phyloP scores from a whole-genome alignment of 2,329 filamentous ascomycete genomes.

The Phyllosticta capitalensis region DNA sequence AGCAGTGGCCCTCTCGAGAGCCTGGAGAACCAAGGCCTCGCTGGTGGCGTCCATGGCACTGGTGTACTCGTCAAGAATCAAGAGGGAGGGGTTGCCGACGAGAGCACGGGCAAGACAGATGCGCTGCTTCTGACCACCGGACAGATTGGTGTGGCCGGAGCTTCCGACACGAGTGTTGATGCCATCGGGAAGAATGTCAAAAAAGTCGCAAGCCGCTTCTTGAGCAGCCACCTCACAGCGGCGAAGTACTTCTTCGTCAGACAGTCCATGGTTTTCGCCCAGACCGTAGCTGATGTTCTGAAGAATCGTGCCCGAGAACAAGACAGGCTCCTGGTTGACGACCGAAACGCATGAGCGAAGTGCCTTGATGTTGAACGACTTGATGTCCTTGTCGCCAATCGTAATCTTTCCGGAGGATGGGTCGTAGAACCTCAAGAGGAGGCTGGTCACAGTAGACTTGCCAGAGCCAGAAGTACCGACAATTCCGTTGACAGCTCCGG shows the following conservation, averaged over 20 bases:
- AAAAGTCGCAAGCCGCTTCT: slow-evolving; percentile 53
- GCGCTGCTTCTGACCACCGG: slow-evolving; percentile 31
- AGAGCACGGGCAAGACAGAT: slow-evolving; percentile 28
- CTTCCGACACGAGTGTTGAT: slow-evolving; percentile 25
- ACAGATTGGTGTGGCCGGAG: slow-evolving; percentile 36
- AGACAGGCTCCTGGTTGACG: slow-evolving; percentile 24
- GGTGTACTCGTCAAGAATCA: slow-evolving; percentile 29
- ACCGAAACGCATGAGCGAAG: slow-evolving; percentile 25
- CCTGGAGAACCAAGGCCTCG: slow-evolving; percentile 24
- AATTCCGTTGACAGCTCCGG: slow-evolving; percentile 35
- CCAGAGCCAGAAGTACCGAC: slow-evolving; percentile 37
- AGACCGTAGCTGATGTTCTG: slow-evolving; percentile 28
- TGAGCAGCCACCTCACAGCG: slow-evolving; percentile 49
- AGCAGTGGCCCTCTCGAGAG: slow-evolving; percentile 24
- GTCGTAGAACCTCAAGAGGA: slow-evolving; percentile 34
- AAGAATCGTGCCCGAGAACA: slow-evolving; percentile 27
- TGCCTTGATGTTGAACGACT: slow-evolving; percentile 21
- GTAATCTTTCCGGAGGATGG: slow-evolving; percentile 23
- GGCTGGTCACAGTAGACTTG: slow-evolving; percentile 35
- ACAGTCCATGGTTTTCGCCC: slow-evolving; percentile 35
- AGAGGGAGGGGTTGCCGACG: slow-evolving; percentile 23
- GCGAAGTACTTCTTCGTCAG: slow-evolving; percentile 44
- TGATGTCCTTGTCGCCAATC: slow-evolving; percentile 24
- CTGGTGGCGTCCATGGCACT: slow-evolving; percentile 26
- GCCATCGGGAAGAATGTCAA: slow-evolving; percentile 26